These are phyloP conservation scores for Sporothrix dimorphospora DNA, from an alignment of 2,329 filamentous ascomycete genomes.

Conservation along the genomic window DNA sequence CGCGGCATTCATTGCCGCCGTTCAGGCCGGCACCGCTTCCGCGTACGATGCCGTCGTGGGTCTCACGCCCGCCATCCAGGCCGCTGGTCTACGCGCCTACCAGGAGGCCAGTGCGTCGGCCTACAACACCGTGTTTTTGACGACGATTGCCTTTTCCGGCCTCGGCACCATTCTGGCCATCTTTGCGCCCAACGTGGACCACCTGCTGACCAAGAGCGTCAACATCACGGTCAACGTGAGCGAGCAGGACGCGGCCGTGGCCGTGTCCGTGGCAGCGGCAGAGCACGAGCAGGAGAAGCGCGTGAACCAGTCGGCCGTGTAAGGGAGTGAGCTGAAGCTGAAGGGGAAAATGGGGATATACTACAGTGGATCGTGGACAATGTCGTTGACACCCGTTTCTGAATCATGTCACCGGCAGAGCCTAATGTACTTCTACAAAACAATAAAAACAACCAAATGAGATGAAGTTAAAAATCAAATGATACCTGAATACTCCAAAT, in stretches of 20 bases:
- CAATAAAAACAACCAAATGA: too few relatives aligned
- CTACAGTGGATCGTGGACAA: neutral
- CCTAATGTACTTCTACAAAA: too few relatives aligned
- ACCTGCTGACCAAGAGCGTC: constrained; percentile 37
- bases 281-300: neutral
- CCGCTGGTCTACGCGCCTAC: constrained; percentile 39
- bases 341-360: neutral
- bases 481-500: too few relatives aligned
- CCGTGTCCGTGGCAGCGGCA: neutral
- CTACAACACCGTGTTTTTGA: constrained; percentile 43
- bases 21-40: constrained; percentile 33
- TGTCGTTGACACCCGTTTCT: neutral
- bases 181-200: constrained; percentile 42
- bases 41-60: constrained; percentile 37
- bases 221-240: constrained; percentile 14
- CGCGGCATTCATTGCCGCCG: constrained; percentile 41
- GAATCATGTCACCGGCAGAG: too few relatives aligned
- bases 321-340: neutral
- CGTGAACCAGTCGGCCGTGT: neutral
- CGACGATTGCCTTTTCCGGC: constrained; percentile 43
- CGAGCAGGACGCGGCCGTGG: constrained; percentile 2
- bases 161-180: constrained; percentile 40
- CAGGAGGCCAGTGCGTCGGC: constrained; percentile 42
- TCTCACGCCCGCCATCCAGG: constrained; percentile 39
- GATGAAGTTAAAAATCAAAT: too few relatives aligned